A percentile compares a stretch with the other conserved stretches of the same genome.
Conservation (phyloP, 192 early-diverging fungal genomes). For the Coemansia sp. region DNA sequence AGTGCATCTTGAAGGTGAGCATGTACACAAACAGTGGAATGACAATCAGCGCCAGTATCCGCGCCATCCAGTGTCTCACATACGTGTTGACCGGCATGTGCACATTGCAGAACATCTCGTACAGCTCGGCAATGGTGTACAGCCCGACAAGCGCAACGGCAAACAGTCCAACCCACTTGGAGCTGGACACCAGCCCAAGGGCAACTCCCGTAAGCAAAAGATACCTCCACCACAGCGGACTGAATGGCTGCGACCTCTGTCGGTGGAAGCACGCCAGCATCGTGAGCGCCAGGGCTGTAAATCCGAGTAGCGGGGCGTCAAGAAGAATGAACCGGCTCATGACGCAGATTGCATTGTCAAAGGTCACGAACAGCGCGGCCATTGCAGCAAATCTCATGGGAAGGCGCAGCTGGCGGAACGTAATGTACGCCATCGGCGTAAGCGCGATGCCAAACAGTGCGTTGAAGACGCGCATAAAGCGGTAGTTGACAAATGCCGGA, state of each 20-base stretch:
- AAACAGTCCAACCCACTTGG: slow-evolving; percentile 98
- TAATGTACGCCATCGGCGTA: slow-evolving; percentile 87
- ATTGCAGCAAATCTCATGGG: slow-evolving; percentile 64
- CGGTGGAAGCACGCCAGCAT: slow-evolving; percentile 75
- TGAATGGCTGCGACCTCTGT: slow-evolving; percentile 67
- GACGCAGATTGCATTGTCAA: slow-evolving; percentile 57
- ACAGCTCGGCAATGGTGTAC: slow-evolving; percentile 41
- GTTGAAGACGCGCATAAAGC: slow-evolving; percentile 86
- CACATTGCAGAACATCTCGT: slow-evolving; percentile 43
- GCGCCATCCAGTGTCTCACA: slow-evolving; percentile 77
- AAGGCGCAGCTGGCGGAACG: slow-evolving; percentile 73
- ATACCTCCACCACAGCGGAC: slow-evolving; percentile 84
- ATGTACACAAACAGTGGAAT: slow-evolving; percentile 81
- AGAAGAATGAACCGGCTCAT: slow-evolving; percentile 94
- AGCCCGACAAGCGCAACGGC: slow-evolving; percentile 67
- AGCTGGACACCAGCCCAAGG: slow-evolving; percentile 80
- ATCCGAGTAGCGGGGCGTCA: slow-evolving; percentile 92
- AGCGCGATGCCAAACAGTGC: slow-evolving; percentile 87
- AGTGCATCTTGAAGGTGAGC: slow-evolving; percentile 80
- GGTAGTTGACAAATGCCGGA: slow-evolving; percentile 78
- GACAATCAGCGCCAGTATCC: slow-evolving; percentile 76
- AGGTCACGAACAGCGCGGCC: slow-evolving; percentile 74
- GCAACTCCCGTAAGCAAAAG: slow-evolving; percentile 78
- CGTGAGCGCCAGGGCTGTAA: slow-evolving; percentile 68
- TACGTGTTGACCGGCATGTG: slow-evolving; percentile 61